Percentiles rank a stretch among this genome's conserved stretches.
phyloP scores from a whole-genome alignment of 768 basidiomycete genomes.

The Leccinum imitatum region DNA sequence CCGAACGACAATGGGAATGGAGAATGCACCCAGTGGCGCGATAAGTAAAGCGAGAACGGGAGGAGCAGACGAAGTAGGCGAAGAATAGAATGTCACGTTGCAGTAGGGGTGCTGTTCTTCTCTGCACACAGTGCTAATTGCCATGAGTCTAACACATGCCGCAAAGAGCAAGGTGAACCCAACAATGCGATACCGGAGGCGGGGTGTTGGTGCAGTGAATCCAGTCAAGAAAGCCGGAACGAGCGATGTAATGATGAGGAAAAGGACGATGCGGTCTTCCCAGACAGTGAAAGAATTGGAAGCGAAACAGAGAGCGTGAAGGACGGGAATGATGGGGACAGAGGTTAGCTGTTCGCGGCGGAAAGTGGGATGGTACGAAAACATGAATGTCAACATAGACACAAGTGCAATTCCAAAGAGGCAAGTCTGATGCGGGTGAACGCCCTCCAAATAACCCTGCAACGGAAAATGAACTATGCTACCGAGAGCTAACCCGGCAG shows the following conservation, averaged over 20 bases:
- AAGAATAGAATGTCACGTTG: slow-evolving; percentile 84
- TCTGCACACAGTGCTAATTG: slow-evolving; percentile 82
- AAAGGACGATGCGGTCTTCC: slow-evolving; percentile 86
- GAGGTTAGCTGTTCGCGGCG: slow-evolving; percentile 27
- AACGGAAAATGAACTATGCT: slow-evolving; percentile 36
- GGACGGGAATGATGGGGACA: slow-evolving; percentile 49
- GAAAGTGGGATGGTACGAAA: slow-evolving; percentile 40
- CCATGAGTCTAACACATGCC: slow-evolving; percentile 70
- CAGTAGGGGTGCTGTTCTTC: slow-evolving; percentile 95
- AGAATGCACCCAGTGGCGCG: slow-evolving; percentile 54
- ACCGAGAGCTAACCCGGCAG: slow-evolving; percentile 36
- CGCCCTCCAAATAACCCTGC: slow-evolving; percentile 39
- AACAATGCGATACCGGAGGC: slow-evolving; percentile 74
- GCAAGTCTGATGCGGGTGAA: slow-evolving; percentile 50
- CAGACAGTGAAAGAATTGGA: slow-evolving; percentile 98
- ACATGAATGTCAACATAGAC: slow-evolving; percentile 47
- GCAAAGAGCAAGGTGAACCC: slow-evolving; percentile 68
- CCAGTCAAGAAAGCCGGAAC: slow-evolving; percentile 60
- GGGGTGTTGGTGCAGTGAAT: slow-evolving; percentile 62
- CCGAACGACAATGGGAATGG: slow-evolving; percentile 55
- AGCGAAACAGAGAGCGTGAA: slow-evolving; percentile 76
- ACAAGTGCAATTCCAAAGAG: slow-evolving; percentile 49
- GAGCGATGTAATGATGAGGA: slow-evolving; percentile 67
- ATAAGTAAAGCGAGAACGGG: slow-evolving; percentile 57
- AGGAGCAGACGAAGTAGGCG: slow-evolving; percentile 65